Conservation (phyloP, 768 basidiomycete species). For the Neoboletus magnificus region DNA sequence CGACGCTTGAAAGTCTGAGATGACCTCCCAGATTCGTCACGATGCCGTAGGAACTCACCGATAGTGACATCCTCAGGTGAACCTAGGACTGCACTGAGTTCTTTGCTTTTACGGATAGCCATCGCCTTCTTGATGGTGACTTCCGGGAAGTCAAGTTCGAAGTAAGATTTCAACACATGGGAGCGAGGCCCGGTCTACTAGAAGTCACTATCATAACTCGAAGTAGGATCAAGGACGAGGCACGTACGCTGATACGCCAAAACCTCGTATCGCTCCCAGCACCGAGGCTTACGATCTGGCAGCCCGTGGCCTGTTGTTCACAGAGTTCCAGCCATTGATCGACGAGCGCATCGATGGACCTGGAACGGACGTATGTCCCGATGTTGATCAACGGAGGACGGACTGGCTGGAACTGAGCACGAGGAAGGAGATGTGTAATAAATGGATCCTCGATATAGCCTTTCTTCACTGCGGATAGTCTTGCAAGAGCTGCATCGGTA, state of each 20-base stretch:
- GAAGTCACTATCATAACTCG: slow-evolving; percentile 8
- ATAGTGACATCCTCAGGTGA: slow-evolving; percentile 14
- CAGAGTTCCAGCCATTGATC: slow-evolving; percentile 56
- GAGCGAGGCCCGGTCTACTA: slow-evolving; percentile 57
- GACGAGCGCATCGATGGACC: slow-evolving; percentile 76
- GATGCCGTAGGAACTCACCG: slow-evolving; percentile 12
- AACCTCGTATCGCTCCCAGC: slow-evolving; percentile 95
- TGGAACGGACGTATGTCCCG: slow-evolving; percentile 85
- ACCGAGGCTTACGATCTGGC: slow-evolving; percentile 92
- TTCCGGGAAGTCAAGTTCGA: slow-evolving; percentile 91
- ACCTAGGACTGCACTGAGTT: slow-evolving; percentile 26
- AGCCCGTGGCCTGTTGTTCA: slow-evolving; percentile 40
- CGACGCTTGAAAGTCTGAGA: slow-evolving; percentile 10
- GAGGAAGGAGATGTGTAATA: slow-evolving; percentile 62
- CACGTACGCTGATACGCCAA: slow-evolving; percentile 81
- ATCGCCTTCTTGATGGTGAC: slow-evolving; percentile 81
- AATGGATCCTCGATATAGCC: slow-evolving; percentile 81
- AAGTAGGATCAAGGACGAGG: neutral
- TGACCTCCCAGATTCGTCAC: neutral
- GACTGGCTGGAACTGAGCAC: slow-evolving; percentile 54
- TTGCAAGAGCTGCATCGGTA: slow-evolving; percentile 77
- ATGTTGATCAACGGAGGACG: slow-evolving; percentile 92
- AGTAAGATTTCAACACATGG: slow-evolving; percentile 53
- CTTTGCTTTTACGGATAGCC: slow-evolving; percentile 66
- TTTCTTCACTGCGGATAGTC: slow-evolving; percentile 78